A percentile compares a stretch with the other conserved stretches of the same genome.
phyloP scores from a whole-genome alignment of 169 alveolate genomes.

The Babesia bovis region DNA sequence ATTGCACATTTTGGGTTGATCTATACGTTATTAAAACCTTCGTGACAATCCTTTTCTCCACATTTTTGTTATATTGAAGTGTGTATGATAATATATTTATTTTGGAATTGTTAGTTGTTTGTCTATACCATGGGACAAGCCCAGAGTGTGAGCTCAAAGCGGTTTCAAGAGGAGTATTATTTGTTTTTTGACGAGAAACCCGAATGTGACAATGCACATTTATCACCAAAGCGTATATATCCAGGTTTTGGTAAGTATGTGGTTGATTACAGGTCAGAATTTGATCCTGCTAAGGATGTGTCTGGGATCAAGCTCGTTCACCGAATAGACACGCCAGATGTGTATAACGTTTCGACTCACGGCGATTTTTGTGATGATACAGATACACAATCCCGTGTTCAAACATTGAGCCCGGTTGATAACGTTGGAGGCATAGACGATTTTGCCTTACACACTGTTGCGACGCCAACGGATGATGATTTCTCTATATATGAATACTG shows the following conservation, averaged over 20 bases:
- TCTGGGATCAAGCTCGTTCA: not conserved
- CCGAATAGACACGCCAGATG: constrained; percentile 7
- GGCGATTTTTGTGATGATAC: not conserved
- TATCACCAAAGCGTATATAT: not conserved
- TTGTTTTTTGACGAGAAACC: constrained; percentile 25
- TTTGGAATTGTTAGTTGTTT: not conserved
- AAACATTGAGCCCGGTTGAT: not conserved
- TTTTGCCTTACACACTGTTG: not conserved
- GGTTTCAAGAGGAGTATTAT: constrained; percentile 41
- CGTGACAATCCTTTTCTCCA: not conserved
- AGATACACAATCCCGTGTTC: not conserved
- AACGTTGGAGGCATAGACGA: not conserved
- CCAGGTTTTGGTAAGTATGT: not conserved
- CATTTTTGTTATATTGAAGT: not conserved
- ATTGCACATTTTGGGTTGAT: not conserved
- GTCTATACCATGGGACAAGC: constrained; percentile 29
- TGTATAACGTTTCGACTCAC: constrained; percentile 14
- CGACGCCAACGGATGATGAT: constrained; percentile 59
- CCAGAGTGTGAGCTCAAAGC: constrained; percentile 19
- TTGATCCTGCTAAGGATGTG: not conserved
- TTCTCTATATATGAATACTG: constrained; percentile 55
- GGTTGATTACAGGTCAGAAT: not conserved
- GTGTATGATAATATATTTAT: not conserved
- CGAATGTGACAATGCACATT: no score
- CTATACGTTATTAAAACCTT: not conserved